Conservation (phyloP, 345 rosid genomes). For the Populus davidiana region DNA sequence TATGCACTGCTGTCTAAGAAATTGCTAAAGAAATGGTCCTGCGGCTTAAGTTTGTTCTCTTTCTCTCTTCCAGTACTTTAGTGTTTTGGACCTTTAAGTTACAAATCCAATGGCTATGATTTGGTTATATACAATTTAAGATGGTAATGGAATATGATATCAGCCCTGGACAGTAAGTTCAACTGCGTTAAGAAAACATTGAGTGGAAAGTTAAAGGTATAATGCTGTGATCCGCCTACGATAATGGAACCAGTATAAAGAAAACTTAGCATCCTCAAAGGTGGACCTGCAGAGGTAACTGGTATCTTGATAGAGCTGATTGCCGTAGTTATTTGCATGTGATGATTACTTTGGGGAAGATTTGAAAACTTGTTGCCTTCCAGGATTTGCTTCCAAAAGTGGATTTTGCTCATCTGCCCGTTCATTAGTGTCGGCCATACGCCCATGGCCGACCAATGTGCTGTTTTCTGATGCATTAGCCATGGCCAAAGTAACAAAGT, state of each 20-base stretch:
- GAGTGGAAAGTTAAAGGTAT: background rate
- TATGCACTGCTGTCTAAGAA: slow-evolving; percentile 12
- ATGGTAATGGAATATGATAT: background rate
- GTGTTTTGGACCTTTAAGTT: background rate
- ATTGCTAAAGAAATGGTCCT: background rate
- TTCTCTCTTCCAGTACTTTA: background rate
- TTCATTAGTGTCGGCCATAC: background rate
- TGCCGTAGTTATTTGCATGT: background rate
- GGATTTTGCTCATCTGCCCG: background rate
- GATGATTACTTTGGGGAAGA: background rate
- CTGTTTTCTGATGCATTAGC: background rate
- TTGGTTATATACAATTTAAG: background rate
- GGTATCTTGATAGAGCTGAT: background rate
- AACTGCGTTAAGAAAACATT: background rate
- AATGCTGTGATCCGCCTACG: background rate
- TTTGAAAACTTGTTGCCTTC: background rate
- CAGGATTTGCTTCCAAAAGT: background rate
- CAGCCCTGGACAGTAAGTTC: background rate
- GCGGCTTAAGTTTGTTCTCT: background rate
- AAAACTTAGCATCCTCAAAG: background rate
- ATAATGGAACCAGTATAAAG: background rate
- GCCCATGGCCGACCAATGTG: background rate
- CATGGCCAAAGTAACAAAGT: background rate
- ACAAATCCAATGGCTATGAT: background rate
- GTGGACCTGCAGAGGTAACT: background rate